Evolutionary conservation across 2,329 filamentous ascomycete genomes (phyloP), one percentile per base, ranked within the genome.

Genomic region (Cladobotryum mycophilum): DNA sequence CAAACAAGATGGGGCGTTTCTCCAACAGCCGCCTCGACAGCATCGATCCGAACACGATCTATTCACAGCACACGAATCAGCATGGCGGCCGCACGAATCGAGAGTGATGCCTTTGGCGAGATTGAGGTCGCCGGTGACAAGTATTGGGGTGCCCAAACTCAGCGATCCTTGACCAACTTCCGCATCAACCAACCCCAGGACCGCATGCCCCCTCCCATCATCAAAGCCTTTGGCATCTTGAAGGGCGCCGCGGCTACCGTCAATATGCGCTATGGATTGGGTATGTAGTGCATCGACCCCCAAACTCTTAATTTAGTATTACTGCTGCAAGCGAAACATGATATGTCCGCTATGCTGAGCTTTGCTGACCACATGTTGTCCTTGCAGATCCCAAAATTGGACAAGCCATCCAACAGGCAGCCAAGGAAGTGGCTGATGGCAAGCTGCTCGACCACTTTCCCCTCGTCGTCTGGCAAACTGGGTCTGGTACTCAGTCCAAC

Each of bases 161-260:
- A 96, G 80, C 86, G 92, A 60, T 97, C 92, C 47, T 81, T 97
- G 69, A 86, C 88, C 72, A 99, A 99, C 79, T 99, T 99, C 81
- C 87, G 86, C 71, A 97, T 99, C 83, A 97, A 97, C 76, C 93
- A 97, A 79, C 93, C 93, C 54, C 89, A 96, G 74, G 93, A 99
- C 70, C 90, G 93, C 69, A 97, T 97, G 91, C 93, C 93, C 45
- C 85, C 89, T 58, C 88, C 91, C 42, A 86, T 99, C 61, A 78
- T 97, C 65, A 86, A 84, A 72, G 93, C 93, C 6, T 96, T 99
- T 69, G 93, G 93, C 67, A 95, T 97, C 64, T 80, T 99, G 59
- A 99, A 99, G 82, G 92, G 91, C 58, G 93, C 93, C 51, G 93
- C 93, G 41, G 93, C 93, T 44, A 89, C 86, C 7, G 93, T 97